Conservation (phyloP, 306 rosid species). For the Cucumis hystrix region DNA sequence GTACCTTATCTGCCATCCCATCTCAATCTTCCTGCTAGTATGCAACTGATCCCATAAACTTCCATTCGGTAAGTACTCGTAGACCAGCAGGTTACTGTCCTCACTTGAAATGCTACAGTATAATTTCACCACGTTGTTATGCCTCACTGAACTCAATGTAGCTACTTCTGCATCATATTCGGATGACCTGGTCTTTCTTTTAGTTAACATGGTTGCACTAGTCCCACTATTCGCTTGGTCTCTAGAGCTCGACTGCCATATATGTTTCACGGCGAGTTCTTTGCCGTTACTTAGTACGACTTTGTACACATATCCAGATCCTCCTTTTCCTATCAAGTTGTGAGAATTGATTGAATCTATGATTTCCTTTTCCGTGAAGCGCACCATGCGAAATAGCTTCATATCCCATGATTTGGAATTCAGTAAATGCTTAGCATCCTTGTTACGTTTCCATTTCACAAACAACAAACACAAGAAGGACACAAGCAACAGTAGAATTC, state of each 20-base stretch:
- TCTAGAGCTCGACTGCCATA: conserved; percentile 36
- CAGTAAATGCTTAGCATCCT: conserved; percentile 19
- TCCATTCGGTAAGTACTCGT: conserved; percentile 82
- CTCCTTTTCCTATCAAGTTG: conserved; percentile 75
- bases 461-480: conserved; percentile 22
- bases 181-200: conserved; percentile 17
- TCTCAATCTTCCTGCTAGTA: conserved; percentile 27
- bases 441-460: conserved; percentile 26
- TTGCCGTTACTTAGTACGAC: conserved; percentile 38
- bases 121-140: conserved; percentile 83
- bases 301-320: conserved; percentile 81
- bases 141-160: conserved; percentile 72
- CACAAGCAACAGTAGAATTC: conserved; percentile 26
- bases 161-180: conserved; percentile 82
- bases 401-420: conserved; percentile 52
- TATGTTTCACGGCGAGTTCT: conserved; percentile 71
- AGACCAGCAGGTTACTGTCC: conserved; percentile 70
- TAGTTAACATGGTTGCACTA: conserved; percentile 45
- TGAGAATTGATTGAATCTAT: conserved; percentile 41
- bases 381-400: conserved; percentile 50
- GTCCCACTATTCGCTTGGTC: conserved; percentile 26
- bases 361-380: conserved; percentile 56
- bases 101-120: conserved; percentile 85
- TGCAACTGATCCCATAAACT: conserved; percentile 84
- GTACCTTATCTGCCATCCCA: conserved; percentile 74